Evolutionary conservation across 1,284 basidiomycete genomes (phyloP).

Genomic region (Apiotrichum akiyoshidainum): DNA sequence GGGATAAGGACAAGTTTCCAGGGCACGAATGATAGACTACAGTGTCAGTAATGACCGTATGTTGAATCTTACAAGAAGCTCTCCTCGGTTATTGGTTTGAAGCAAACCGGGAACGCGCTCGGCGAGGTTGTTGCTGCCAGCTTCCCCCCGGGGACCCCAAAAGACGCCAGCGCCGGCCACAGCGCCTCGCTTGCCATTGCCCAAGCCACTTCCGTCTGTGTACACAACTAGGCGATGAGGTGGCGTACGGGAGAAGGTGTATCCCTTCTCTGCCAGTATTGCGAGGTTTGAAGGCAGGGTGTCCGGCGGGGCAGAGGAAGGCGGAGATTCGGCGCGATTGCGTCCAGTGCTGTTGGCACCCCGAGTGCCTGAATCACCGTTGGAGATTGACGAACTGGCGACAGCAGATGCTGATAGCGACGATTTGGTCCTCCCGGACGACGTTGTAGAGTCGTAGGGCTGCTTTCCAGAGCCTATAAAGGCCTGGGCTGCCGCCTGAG

Average conservation of each 20-base stretch:
- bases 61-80: constrained; percentile 40
- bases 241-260: constrained; percentile 24
- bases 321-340: neutral
- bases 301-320: constrained; percentile 6
- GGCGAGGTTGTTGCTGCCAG: constrained; percentile 36
- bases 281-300: constrained; percentile 19
- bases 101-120: constrained; percentile 45
- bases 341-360: neutral
- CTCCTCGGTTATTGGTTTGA: constrained; percentile 53
- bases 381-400: neutral
- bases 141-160: constrained; percentile 41
- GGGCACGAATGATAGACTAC: constrained; percentile 49
- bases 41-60: neutral
- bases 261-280: constrained; percentile 30
- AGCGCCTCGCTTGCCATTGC: constrained; percentile 43
- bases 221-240: constrained; percentile 43
- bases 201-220: constrained; percentile 45
- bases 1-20: constrained; percentile 48
- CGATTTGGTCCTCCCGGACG: neutral
- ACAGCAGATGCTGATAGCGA: no score
- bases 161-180: constrained; percentile 49
- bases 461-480: constrained; percentile 21
- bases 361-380: neutral
- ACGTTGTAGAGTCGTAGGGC: neutral
- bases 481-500: constrained; percentile 27